A percentile compares a stretch with the other conserved stretches of the same genome.
These are phyloP conservation scores for Hygrocybe punicea DNA, from an alignment of 768 basidiomycete genomes.

Conservation along the genomic window DNA sequence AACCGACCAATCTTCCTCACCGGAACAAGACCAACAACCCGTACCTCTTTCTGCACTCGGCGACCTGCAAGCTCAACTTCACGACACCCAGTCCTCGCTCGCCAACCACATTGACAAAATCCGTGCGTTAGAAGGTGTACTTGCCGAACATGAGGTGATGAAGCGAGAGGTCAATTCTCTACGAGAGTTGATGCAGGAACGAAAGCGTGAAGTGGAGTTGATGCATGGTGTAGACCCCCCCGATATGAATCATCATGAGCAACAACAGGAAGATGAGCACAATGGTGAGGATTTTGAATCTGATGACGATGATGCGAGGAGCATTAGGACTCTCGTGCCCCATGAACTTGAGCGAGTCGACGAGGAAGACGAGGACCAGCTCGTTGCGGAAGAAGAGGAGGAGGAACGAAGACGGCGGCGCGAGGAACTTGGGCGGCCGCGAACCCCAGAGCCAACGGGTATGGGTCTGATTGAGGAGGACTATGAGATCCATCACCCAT, in stretches of 20 bases:
- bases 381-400: constrained; percentile 41
- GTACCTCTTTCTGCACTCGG: constrained; percentile 34
- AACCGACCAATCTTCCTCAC: constrained; percentile 23
- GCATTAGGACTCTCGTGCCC: constrained; percentile 66
- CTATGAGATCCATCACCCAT: constrained; percentile 17
- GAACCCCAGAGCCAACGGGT: constrained; percentile 75
- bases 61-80: constrained; percentile 78
- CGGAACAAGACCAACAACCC: constrained; percentile 17
- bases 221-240: background rate
- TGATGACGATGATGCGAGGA: constrained; percentile 68
- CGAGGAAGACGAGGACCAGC: constrained; percentile 68
- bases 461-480: constrained; percentile 43
- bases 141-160: constrained; percentile 81
- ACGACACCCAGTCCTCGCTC: constrained; percentile 78
- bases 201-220: constrained; percentile 11
- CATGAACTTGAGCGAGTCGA: constrained; percentile 70
- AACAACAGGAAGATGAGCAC: constrained; percentile 33
- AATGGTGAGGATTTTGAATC: constrained; percentile 41
- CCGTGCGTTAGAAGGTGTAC: constrained; percentile 72
- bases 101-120: constrained; percentile 78
- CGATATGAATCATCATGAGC: constrained; percentile 24
- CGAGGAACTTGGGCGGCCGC: constrained; percentile 64
- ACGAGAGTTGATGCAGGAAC: constrained; percentile 62
- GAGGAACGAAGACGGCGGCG: constrained; percentile 52
- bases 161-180: constrained; percentile 73